phyloP scores from a whole-genome alignment of 2,329 filamentous ascomycete species.

The Davidsoniella virescens region DNA sequence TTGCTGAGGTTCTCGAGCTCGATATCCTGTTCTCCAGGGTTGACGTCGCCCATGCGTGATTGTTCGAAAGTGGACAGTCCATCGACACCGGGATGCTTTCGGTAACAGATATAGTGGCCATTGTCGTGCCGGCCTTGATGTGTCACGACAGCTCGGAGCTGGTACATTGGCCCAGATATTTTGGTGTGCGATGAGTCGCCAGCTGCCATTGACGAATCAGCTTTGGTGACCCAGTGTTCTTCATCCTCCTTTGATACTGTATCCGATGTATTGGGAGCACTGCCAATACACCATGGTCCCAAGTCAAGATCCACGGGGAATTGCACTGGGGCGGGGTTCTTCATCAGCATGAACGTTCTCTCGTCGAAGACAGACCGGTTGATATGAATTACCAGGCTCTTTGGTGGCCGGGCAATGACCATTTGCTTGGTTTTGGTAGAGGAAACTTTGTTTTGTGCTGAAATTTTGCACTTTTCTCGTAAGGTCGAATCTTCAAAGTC shows the following conservation, averaged over 20 bases:
- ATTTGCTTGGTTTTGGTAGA: slow-evolving; percentile 83
- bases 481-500: slow-evolving; percentile 60
- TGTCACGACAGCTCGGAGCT: slow-evolving; percentile 68
- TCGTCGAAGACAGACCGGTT: slow-evolving; percentile 89
- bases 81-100: slow-evolving; percentile 37
- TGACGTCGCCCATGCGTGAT: slow-evolving; percentile 12
- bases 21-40: slow-evolving; percentile 9
- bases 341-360: slow-evolving; percentile 58
- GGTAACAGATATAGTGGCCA: slow-evolving; percentile 87
- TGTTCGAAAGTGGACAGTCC: neutral
- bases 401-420: slow-evolving; percentile 67
- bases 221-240: slow-evolving; percentile 57
- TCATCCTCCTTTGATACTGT: slow-evolving; percentile 18
- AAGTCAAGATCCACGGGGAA: slow-evolving; percentile 65
- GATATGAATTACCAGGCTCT: slow-evolving; percentile 69
- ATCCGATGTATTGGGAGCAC: slow-evolving; percentile 16
- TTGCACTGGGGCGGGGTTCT: slow-evolving; percentile 64
- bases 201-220: slow-evolving; percentile 57
- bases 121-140: slow-evolving; percentile 88
- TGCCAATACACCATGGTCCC: slow-evolving; percentile 71
- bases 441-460: slow-evolving; percentile 49
- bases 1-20: slow-evolving; percentile 11
- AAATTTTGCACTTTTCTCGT: slow-evolving; percentile 47
- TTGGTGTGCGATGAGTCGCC: slow-evolving; percentile 33
- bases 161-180: slow-evolving; percentile 47